These are phyloP conservation scores for Erythrophleum ivorense DNA, from an alignment of 331 rosid genomes.

Conservation along the genomic window DNA sequence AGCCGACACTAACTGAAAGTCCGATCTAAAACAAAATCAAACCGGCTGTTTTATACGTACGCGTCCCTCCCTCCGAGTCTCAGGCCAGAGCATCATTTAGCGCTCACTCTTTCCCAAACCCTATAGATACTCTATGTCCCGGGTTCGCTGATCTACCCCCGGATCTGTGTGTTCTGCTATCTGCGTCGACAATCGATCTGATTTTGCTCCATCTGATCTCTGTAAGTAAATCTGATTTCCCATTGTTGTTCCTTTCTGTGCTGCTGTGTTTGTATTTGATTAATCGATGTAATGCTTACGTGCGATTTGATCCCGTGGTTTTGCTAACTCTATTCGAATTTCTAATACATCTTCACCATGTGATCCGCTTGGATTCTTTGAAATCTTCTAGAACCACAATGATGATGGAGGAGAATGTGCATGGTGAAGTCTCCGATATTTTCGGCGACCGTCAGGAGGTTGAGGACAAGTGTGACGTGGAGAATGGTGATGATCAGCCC, in stretches of 20 bases:
- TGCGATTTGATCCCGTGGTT: conserved; percentile 15
- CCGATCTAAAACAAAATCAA: not conserved
- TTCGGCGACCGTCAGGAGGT: not conserved
- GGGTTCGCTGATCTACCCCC: not conserved
- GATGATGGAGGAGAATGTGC: conserved; percentile 62
- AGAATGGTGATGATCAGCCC: conserved; percentile 39
- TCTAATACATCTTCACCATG: not conserved
- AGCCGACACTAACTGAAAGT: not conserved
- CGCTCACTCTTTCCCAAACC: not conserved
- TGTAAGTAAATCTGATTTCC: not conserved
- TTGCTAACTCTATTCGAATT: not conserved
- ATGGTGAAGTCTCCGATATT: conserved; percentile 49
- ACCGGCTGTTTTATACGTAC: not conserved
- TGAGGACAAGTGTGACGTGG: conserved; percentile 13
- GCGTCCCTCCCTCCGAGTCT: not conserved
- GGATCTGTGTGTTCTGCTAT: conserved; percentile 16
- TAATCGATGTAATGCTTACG: not conserved
- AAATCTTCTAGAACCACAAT: conserved; percentile 39
- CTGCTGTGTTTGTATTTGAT: not conserved
- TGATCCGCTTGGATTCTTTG: not conserved
- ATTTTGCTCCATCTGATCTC: not conserved
- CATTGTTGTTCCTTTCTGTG: conserved; percentile 6
- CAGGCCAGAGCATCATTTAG: not conserved
- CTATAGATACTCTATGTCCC: not conserved
- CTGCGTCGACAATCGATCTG: not conserved